Evolutionary conservation across 345 rosid species (phyloP).

Genomic region (Brassica incana): DNA sequence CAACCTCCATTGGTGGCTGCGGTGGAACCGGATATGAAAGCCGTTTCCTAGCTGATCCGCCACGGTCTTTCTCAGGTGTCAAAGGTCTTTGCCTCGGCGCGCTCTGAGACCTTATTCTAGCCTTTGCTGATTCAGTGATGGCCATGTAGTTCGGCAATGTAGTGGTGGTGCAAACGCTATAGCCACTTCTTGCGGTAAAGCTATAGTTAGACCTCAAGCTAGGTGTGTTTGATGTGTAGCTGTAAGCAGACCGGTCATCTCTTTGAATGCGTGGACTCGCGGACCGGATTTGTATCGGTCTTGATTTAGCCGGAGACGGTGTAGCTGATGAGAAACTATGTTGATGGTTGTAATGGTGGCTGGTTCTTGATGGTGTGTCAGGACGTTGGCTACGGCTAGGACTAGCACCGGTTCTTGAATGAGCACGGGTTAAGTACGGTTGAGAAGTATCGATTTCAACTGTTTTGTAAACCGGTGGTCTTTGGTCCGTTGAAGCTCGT

Average conservation of each 20-base stretch:
- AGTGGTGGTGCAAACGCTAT: slow-evolving; percentile 36
- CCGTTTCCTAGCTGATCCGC: slow-evolving; percentile 59
- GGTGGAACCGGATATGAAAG: slow-evolving; percentile 58
- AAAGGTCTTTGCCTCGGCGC: slow-evolving; percentile 76
- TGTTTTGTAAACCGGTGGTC: slow-evolving; percentile 58
- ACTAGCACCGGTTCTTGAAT: slow-evolving; percentile 44
- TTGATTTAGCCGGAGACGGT: slow-evolving; percentile 68
- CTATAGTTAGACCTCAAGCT: slow-evolving; percentile 69
- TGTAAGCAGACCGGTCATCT: slow-evolving; percentile 43
- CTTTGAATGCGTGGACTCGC: slow-evolving; percentile 60
- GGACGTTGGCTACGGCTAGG: slow-evolving; percentile 51
- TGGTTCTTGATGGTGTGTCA: slow-evolving; percentile 56
- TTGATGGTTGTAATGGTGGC: slow-evolving; percentile 47
- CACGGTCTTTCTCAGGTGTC: slow-evolving; percentile 70
- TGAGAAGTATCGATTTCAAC: slow-evolving; percentile 70
- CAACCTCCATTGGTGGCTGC: slow-evolving; percentile 36
- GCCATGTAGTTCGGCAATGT: slow-evolving; percentile 86
- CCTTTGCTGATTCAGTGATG: slow-evolving; percentile 77
- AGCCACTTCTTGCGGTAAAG: slow-evolving; percentile 46
- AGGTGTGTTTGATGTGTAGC: slow-evolving; percentile 65
- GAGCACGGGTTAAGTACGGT: slow-evolving; percentile 47
- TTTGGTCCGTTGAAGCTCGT: slow-evolving; percentile 63
- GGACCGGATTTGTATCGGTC: slow-evolving; percentile 66
- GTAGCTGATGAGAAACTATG: slow-evolving; percentile 41
- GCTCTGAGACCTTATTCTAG: slow-evolving; percentile 71